Evolutionary conservation across 2,329 filamentous ascomycete genomes (phyloP), one percentile per base, ranked within the genome.

Genomic region (Fusarium azukiicola): DNA sequence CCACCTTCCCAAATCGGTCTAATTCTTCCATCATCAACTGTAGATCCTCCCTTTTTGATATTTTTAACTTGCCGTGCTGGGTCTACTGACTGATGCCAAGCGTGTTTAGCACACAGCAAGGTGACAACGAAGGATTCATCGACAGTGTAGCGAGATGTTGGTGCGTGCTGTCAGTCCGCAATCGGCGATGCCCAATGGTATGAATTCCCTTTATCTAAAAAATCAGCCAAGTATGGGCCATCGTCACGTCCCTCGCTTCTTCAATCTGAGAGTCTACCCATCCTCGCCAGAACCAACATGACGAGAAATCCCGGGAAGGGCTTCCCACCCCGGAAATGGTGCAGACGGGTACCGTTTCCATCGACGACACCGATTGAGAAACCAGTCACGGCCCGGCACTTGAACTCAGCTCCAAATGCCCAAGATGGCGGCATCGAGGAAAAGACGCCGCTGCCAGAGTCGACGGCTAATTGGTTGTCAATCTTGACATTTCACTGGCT

Each of bases 281-380:
- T 40, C 12, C 36, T 47, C 58, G 27, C 14, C 67, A 16, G 19
- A 52, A 47, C 42, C 66, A 40, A 69, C 68, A 85, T 85, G 83
- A 73, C 78, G 13, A 81, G 54, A 67, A 79, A 72, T 49, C 75
- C 82, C 58, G 79, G 75, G 54, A 81, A 80, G 56, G 77, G 67
- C 36, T 85, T 85, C 52, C 79, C 83, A 38, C 81, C 80, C 3
- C 76, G 84, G 72, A 85, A 82, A 54, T 85, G 84, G 84, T 85
- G 85, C 76, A 80, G 84, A 61, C 76, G 82, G 47, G 83, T 85
- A 2, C 84, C 84, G 0, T 81, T 85, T 38, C 19, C 85, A 6
- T 85, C 84, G 17, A 78, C 76, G 11, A 79, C 76, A 8, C 81
- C 82, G 7, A 84, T 84, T 67, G 73, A 79, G 68, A 78, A 70